Conservation (phyloP, 75 land plant genomes). For the Selaginella moellendorffii region DNA sequence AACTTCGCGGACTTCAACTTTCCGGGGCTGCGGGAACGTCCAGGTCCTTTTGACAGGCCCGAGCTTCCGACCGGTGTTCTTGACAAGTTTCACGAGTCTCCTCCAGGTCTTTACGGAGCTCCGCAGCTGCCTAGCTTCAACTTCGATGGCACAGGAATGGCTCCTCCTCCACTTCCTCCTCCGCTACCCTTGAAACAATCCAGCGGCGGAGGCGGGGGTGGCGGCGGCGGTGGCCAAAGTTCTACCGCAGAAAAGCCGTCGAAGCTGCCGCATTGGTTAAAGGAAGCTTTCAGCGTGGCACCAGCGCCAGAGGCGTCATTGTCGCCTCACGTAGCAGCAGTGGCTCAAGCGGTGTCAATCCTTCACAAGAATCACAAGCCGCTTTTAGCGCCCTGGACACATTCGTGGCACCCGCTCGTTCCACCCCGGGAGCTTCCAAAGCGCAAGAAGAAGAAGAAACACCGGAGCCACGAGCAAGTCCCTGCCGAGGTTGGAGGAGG, state of each 20-base stretch:
- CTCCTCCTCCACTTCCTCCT: too few species aligned
- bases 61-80: too few species aligned
- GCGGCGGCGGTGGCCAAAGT: too few species aligned
- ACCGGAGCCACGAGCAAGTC: constrained; percentile 4
- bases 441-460: constrained; percentile 38
- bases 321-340: constrained; percentile 73
- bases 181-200: too few species aligned
- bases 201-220: too few species aligned
- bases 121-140: too few species aligned
- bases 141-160: too few species aligned
- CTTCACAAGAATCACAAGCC: constrained; percentile 57
- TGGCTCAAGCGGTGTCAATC: constrained; percentile 64
- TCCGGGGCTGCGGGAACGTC: too few species aligned
- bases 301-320: constrained; percentile 37
- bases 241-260: too few species aligned
- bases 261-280: constrained; percentile 91
- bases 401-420: constrained; percentile 52
- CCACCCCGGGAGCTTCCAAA: constrained; percentile 47
- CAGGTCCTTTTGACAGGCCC: too few species aligned
- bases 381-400: constrained; percentile 49
- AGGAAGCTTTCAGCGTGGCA: constrained; percentile 56
- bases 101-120: too few species aligned
- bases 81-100: too few species aligned
- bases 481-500: constrained; percentile 11
- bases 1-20: constrained; percentile 5